Evolutionary conservation across 352 stramenopile species (phyloP), one percentile per base, ranked within the genome.

Genomic region (Phytophthora foliorum): DNA sequence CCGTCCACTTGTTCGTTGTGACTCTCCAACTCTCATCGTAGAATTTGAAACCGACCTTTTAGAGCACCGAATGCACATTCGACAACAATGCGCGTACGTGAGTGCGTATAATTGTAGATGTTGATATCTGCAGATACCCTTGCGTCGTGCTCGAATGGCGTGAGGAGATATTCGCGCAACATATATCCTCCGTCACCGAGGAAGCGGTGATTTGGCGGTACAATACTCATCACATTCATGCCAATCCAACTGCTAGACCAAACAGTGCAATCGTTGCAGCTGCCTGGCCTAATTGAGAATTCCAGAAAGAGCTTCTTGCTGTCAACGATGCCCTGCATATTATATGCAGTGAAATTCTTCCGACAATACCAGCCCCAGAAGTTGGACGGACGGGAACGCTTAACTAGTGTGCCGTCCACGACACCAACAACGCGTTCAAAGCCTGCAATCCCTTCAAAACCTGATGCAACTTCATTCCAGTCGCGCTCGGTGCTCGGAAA

Each of bases 11-110:
- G 21, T 2, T 59, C 52, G 3, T 0, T 19, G 8, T 59, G 22
- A 13, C 22, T 59, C 21, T 50, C 52, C 9, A 59, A 16, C 29
- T 49, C 38, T 13, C 36, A 22, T 2, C 38, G 21, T 2, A 59
- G 16, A 29, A 59, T 50, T 45, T 49, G 38, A 39, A 59, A 59
- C 27, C 36, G 19, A 4, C 52, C 52, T 41, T 59, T 59, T 9
- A 59, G 6, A 1, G 22, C 52, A 3, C 22, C 52, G 5, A 59
- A 59, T 9, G 52, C 52, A 6, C 36, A 41, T 22, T 49, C 52
- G 2, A 59, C 38, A 1, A 22, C 1, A 17, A 59, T 59, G 1
- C 52, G 34, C 3, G 24, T 50, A 1, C 52, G 22, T 10, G 52
- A 50, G 34, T 59, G 52, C 2, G 9, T 34, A 1, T 27, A 16